phyloP scores from a whole-genome alignment of 768 basidiomycete species.

The Goffeauzyma gilvescens region DNA sequence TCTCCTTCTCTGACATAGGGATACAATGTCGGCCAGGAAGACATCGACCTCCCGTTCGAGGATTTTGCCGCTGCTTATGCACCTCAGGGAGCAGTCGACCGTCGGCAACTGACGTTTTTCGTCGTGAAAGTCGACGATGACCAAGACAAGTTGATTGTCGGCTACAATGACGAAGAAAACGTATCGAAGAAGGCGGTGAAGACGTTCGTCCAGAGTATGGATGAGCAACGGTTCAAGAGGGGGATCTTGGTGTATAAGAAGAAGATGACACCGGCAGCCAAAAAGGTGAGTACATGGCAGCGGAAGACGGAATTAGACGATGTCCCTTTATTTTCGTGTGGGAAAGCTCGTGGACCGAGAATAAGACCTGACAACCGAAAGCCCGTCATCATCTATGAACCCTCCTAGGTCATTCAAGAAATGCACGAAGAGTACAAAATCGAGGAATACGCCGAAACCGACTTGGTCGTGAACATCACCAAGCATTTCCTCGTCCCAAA shows the following conservation, averaged over 20 bases:
- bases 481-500: slow-evolving; percentile 85
- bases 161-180: slow-evolving; percentile 85
- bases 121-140: slow-evolving; percentile 35
- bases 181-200: slow-evolving; percentile 96
- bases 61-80: slow-evolving; percentile 59
- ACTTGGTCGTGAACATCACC: slow-evolving; percentile 90
- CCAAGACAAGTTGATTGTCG: slow-evolving; percentile 62
- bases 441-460: slow-evolving; percentile 92
- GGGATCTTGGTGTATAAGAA: slow-evolving; percentile 92
- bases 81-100: slow-evolving; percentile 52
- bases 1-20: slow-evolving; percentile 43
- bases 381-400: neutral
- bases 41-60: slow-evolving; percentile 69
- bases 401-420: slow-evolving; percentile 62
- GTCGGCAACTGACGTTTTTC: slow-evolving; percentile 42
- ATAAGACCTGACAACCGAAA: neutral
- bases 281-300: slow-evolving; percentile 54
- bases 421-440: slow-evolving; percentile 71
- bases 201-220: slow-evolving; percentile 72
- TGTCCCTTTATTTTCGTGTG: neutral
- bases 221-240: slow-evolving; percentile 71
- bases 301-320: too few relatives aligned
- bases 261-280: slow-evolving; percentile 89
- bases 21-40: slow-evolving; percentile 81
- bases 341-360: neutral